A percentile compares a stretch with the other conserved stretches of the same genome.
These are phyloP conservation scores for Prosopis cineraria DNA, from an alignment of 306 rosid species.

Conservation along the genomic window DNA sequence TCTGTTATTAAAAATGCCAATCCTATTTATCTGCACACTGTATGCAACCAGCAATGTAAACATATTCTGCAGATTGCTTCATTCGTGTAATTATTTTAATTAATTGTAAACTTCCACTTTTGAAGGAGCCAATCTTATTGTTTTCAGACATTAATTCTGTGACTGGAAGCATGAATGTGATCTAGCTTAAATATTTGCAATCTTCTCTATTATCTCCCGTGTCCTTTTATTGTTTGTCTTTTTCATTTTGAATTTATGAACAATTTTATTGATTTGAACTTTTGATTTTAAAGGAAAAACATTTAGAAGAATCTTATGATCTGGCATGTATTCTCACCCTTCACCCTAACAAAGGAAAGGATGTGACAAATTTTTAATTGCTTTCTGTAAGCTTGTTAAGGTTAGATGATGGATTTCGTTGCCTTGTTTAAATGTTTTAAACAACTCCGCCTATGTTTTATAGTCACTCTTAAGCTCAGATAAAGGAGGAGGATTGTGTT, in stretches of 20 bases:
- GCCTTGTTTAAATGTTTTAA: too few relatives aligned
- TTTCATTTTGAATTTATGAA: neutral
- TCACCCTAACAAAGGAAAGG: conserved; percentile 79
- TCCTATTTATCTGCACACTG: too few relatives aligned
- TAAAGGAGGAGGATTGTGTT: too few relatives aligned
- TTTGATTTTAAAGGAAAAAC: conserved; percentile 61
- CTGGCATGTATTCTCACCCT: conserved; percentile 75
- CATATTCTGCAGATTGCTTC: neutral
- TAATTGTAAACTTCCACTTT: neutral
- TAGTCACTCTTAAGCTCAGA: too few relatives aligned
- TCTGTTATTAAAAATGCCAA: neutral
- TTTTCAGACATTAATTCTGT: neutral
- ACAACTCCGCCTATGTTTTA: too few relatives aligned
- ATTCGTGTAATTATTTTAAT: neutral
- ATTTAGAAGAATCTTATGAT: conserved; percentile 73
- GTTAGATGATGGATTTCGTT: too few relatives aligned
- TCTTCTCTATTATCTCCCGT: neutral
- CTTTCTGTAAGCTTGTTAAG: conserved; percentile 57
- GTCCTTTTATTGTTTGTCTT: neutral
- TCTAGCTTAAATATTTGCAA: neutral
- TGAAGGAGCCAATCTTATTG: neutral
- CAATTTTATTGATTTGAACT: neutral
- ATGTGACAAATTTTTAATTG: conserved; percentile 72
- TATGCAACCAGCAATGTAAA: neutral
- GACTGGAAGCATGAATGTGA: neutral